Evolutionary conservation across 148 eudicot species (phyloP).

Genomic region (Fagopyrum homotropicum): DNA sequence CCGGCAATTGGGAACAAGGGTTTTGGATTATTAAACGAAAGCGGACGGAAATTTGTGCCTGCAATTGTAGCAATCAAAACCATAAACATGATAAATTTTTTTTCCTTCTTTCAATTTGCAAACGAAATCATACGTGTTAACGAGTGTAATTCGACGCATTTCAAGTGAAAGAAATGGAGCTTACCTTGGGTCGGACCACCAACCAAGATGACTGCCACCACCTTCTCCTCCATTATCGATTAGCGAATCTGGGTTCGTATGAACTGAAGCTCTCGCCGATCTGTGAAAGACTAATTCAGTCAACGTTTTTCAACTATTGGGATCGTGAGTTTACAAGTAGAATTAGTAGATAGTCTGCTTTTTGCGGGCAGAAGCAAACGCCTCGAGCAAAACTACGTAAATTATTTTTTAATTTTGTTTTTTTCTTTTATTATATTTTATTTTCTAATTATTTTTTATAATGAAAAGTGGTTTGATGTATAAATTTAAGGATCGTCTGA

Average conservation of each 20-base stretch:
- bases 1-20: slow-evolving; percentile 96
- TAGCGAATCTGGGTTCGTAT: not conserved
- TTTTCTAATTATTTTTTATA: no score
- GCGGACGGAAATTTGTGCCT: slow-evolving; percentile 89
- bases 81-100: not conserved
- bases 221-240: slow-evolving; percentile 53
- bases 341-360: not conserved
- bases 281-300: slow-evolving; percentile 12
- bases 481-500: no score
- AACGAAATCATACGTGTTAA: not conserved
- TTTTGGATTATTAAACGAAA: slow-evolving; percentile 84
- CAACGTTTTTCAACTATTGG: slow-evolving; percentile 7
- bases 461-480: no score
- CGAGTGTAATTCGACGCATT: not conserved
- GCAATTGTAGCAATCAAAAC: not conserved
- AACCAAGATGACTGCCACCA: slow-evolving; percentile 81
- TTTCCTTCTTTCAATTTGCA: not conserved
- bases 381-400: not conserved
- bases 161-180: not conserved
- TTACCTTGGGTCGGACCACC: slow-evolving; percentile 92
- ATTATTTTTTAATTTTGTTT: not conserved
- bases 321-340: not conserved
- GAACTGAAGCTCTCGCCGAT: slow-evolving; percentile 22
- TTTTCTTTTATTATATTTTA: not conserved
- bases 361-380: not conserved